These are phyloP conservation scores for Annulohypoxylon bovei DNA, from an alignment of 495 filamentous ascomycete genomes.

Conservation along the genomic window DNA sequence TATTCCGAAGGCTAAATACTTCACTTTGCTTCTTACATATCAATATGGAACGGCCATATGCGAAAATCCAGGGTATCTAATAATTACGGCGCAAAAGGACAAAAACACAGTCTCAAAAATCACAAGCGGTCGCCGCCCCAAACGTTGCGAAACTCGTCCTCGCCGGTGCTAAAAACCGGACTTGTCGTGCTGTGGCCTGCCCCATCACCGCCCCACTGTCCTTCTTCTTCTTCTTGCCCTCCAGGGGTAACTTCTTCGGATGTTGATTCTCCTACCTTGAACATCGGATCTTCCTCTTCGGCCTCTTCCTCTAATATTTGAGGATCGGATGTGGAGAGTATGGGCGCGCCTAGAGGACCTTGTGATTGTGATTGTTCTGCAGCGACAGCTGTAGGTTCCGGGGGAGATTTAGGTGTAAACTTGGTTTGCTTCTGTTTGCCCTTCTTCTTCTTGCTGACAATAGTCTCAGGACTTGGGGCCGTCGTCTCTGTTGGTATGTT, in stretches of 20 bases:
- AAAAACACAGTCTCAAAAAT: constrained; percentile 31
- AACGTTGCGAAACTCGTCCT: constrained; percentile 52
- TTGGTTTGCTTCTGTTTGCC: constrained; percentile 44
- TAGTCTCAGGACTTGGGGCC: constrained; percentile 32
- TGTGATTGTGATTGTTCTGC: constrained; percentile 42
- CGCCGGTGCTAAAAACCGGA: constrained; percentile 40
- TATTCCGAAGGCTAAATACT: not conserved
- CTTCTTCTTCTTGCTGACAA: constrained; percentile 42
- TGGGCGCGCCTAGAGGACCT: constrained; percentile 42
- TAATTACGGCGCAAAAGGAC: constrained; percentile 38
- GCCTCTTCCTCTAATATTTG: constrained; percentile 47
- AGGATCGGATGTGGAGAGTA: constrained; percentile 44
- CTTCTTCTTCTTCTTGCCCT: constrained; percentile 10
- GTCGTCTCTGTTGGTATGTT: constrained; percentile 31
- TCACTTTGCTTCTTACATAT: constrained; percentile 7
- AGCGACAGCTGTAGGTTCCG: constrained; percentile 38
- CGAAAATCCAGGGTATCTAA: constrained; percentile 48
- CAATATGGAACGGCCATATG: constrained; percentile 20
- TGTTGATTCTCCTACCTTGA: constrained; percentile 30
- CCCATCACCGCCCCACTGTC: constrained; percentile 35
- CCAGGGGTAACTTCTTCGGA: constrained; percentile 25
- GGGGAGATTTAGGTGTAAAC: constrained; percentile 22
- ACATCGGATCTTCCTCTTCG: constrained; percentile 42
- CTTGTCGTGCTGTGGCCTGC: constrained; percentile 23
- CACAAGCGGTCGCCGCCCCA: constrained; percentile 47